phyloP scores from a whole-genome alignment of 306 rosid species.

The Cucumis melo region DNA sequence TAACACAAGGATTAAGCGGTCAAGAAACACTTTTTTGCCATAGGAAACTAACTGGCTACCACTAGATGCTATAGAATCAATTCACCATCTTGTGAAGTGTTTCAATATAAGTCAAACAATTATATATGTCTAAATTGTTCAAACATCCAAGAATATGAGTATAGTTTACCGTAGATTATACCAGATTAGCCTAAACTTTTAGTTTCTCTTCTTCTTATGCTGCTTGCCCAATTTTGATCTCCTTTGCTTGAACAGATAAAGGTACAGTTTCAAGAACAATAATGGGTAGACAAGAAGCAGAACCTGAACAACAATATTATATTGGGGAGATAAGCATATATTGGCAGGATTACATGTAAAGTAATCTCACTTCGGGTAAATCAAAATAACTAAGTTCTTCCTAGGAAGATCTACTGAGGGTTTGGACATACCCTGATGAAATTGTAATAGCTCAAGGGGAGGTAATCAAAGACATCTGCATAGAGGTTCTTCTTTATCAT shows the following conservation, averaged over 20 bases:
- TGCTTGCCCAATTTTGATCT: conserved; percentile 45
- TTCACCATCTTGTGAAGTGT: background rate
- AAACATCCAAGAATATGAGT: background rate
- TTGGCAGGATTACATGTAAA: background rate
- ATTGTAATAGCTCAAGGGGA: conserved; percentile 60
- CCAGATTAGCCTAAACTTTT: conserved; percentile 8
- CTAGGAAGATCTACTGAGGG: background rate
- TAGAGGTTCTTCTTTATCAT: conserved; percentile 49
- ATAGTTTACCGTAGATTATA: background rate
- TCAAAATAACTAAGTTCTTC: background rate
- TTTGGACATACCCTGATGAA: conserved; percentile 48
- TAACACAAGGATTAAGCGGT: background rate
- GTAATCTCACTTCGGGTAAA: conserved; percentile 1
- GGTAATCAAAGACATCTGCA: conserved; percentile 31
- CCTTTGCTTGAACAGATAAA: conserved; percentile 85
- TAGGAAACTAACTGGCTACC: background rate
- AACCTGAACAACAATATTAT: conserved; percentile 39
- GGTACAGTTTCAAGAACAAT: conserved; percentile 67
- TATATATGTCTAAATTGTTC: background rate
- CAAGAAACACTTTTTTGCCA: background rate
- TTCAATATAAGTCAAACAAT: background rate
- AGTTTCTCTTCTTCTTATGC: conserved; percentile 36
- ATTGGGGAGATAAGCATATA: background rate
- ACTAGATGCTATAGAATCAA: background rate
- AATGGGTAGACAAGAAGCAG: conserved; percentile 54